phyloP scores from a whole-genome alignment of 768 basidiomycete genomes.

The Hydnomerulius pinastri region DNA sequence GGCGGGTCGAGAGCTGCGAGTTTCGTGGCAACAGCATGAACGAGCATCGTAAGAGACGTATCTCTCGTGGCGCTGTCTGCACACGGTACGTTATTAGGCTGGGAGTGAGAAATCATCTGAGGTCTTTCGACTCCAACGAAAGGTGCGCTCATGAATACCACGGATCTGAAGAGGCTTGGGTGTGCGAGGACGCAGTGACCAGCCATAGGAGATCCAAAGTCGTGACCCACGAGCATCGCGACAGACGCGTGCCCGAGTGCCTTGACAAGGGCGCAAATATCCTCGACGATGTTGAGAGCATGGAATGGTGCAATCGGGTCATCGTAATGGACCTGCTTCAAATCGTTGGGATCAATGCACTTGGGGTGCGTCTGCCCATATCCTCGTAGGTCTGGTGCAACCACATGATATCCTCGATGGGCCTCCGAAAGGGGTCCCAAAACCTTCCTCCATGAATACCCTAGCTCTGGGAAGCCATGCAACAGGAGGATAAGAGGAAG shows the following conservation, averaged over 20 bases:
- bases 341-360: constrained; percentile 9
- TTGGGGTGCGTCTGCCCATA: constrained; percentile 44
- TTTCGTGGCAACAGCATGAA: constrained; percentile 6
- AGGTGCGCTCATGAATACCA: constrained; percentile 63
- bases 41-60: constrained; percentile 11
- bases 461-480: constrained; percentile 69
- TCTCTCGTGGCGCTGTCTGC: constrained; percentile 7
- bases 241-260: constrained; percentile 50
- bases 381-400: constrained; percentile 64
- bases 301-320: constrained; percentile 55
- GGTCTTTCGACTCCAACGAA: constrained; percentile 48
- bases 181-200: constrained; percentile 54
- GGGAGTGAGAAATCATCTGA: constrained; percentile 8
- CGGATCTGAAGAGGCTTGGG: constrained; percentile 55
- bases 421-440: constrained; percentile 48
- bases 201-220: constrained; percentile 57
- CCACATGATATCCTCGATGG: constrained; percentile 52
- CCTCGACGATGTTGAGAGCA: constrained; percentile 51
- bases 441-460: constrained; percentile 66
- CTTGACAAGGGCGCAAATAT: constrained; percentile 52
- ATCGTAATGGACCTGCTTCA: constrained; percentile 36
- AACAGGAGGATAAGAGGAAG: constrained; percentile 56
- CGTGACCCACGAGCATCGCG: constrained; percentile 59
- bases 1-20: constrained; percentile 49
- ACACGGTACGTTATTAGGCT: constrained; percentile 6